Base-by-base conservation (phyloP, 805 yeast species). In the Lipomyces chichibuensis region DNA sequence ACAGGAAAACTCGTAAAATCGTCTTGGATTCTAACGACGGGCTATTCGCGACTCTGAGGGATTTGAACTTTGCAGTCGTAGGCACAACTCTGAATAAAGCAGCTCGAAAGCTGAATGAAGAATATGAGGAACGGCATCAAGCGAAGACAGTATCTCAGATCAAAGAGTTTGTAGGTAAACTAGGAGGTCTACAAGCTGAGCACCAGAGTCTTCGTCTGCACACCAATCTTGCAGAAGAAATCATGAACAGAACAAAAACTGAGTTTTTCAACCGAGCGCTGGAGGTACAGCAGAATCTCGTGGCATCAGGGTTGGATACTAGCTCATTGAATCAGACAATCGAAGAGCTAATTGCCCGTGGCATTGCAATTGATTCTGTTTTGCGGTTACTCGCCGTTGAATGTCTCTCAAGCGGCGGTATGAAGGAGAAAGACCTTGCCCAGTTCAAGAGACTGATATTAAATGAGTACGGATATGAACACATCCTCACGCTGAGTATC, bases 51-150 rank as follows among this genome's bases (percentile, higher is more conserved):
- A 76, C 82, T 6, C 80, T 93, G 17, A 85, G 87, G 69, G 85
- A 86, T 74, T 78, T 87, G 64, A 92, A 92, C 70, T 93, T 95
- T 77, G 89, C 93, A 1, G 83, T 87, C 32, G 88, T 93, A 46
- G 98, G 98, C 1, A 83, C 85, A 6, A 82, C 83, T 32, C 81
- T 95, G 57, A 93, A 92, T 75, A 76, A 80, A 32, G 80, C 87
- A 65, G 98, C 98, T 0, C 87, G 85, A 70, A 79, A 82, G 57
- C 79, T 95, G 56, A 96, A 92, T 75, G 79, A 80, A 3, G 88
- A 88, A 73, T 91, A 87, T 75, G 91, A 88, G 62, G 80, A 80
- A 61, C 80, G 85, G 61, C 89, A 86, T 69, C 79, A 80, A 27
- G 85, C 88, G 0, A 82, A 84, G 59, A 84, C 87, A 25, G 84